Base-by-base conservation (phyloP, 2,329 filamentous ascomycete species). In the Stenocarpella maydis region DNA sequence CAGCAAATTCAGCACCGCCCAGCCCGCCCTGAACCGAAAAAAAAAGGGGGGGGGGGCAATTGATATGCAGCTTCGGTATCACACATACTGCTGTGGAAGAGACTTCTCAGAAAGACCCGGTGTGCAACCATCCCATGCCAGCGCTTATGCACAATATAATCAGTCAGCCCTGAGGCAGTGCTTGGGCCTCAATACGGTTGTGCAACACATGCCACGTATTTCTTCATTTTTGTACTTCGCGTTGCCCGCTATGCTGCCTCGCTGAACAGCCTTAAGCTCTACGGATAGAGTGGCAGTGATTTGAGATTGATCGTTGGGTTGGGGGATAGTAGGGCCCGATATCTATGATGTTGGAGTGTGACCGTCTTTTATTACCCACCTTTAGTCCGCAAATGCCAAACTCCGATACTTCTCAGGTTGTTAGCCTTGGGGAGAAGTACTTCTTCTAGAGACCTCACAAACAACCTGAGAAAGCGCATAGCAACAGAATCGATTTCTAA, bases 111-210 rank as follows among this genome's bases (percentile, higher is more conserved):
- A n/a, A 21, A 47, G 9, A 21, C 4, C 17, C n/a, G 24, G 39
- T 17, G 10, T 14, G 12, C 39, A n/a, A 39, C 17, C 53, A 39
- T 39, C 21, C 34, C 34, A 34, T 14, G 12, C 12, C 4, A 34
- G 28, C 19, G 41, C 58, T 61, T 14, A 24, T 47, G 58, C 58
- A 37, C 6, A 34, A 61, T n/a, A 5, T 6, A 45, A 31, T 45
- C 24, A 45, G 55, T 45, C 19, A 49, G 58, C 58, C n/a, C n/a
- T 3, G 43, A 34, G 58, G 41, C 55, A 61, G 41, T 61, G 55
- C 28, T 41, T 34, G 28, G 31, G 26, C 14, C 3, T 7, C 14
- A 12, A 14, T 43, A 45, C 4, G 10, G 15, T 47, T 43, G 41
- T 61, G 55, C 41, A 19, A 61, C 58, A 21, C 28, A 37, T 47